These are phyloP conservation scores for Russula vinacea DNA, from an alignment of 768 basidiomycete genomes.

Conservation along the genomic window DNA sequence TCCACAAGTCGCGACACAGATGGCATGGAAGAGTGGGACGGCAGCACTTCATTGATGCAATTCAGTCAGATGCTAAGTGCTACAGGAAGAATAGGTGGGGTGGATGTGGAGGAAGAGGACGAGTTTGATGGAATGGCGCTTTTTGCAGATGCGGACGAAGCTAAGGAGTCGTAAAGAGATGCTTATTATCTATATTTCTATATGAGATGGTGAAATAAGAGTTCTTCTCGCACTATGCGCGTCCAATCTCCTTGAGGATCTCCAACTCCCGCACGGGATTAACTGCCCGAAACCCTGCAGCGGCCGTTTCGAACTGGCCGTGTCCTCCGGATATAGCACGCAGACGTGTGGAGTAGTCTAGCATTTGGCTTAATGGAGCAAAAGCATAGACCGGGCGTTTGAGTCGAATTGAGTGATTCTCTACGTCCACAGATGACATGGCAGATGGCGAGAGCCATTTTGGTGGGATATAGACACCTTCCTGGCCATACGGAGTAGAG, in stretches of 20 bases:
- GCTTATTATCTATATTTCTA: constrained; percentile 22
- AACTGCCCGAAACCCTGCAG: constrained; percentile 74
- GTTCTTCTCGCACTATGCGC: constrained; percentile 45
- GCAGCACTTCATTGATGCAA: constrained; percentile 58
- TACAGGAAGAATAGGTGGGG: constrained; percentile 53
- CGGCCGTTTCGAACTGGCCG: constrained; percentile 74
- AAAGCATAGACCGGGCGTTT: constrained; percentile 68
- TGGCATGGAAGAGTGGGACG: constrained; percentile 37
- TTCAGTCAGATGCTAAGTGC: constrained; percentile 72
- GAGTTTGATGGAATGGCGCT: constrained; percentile 70
- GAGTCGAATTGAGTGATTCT: constrained; percentile 36
- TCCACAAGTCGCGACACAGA: constrained; percentile 31
- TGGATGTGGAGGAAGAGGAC: constrained; percentile 67
- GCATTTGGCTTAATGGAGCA: constrained; percentile 76
- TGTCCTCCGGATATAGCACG: constrained; percentile 81
- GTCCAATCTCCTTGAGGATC: constrained; percentile 76
- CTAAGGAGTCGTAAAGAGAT: constrained; percentile 47
- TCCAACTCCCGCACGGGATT: constrained; percentile 59
- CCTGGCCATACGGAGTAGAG: constrained; percentile 46
- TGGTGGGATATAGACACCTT: constrained; percentile 74
- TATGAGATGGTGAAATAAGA: constrained; percentile 7
- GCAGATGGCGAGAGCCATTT: constrained; percentile 70
- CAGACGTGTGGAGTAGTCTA: constrained; percentile 75
- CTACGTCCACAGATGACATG: constrained; percentile 34
- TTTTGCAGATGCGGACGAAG: constrained; percentile 82